Evolutionary conservation across 331 rosid genomes (phyloP), one percentile per base, ranked within the genome.

Genomic region (Erythrophleum ivorense): DNA sequence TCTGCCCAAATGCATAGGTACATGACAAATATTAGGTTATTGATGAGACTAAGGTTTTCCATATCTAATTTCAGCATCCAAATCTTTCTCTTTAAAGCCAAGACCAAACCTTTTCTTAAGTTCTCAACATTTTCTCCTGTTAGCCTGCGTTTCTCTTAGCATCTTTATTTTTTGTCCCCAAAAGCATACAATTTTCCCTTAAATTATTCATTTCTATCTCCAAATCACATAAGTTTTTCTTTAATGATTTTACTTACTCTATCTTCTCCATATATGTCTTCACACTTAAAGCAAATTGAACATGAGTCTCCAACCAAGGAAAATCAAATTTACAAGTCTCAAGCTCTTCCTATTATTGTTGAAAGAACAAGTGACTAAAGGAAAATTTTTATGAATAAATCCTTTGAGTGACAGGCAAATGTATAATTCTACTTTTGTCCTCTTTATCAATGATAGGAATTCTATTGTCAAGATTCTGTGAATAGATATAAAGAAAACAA

Each of bases 291-390:
- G 83, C 80, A 4, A 14, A 65, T 34, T 65, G 13, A 43, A 83
- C 41, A 45, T 54, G 66, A 0, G 80, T 71, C 59, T 78, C 41
- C 1, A 83, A 33, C 83, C 77, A 59, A 59, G 6, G 10, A 38
- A 59, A 24, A 3, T 24, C 66, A 2, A 59, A 59, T 24, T 38
- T 59, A 3, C 1, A 21, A 3, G 45, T 64, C 71, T 59, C 38
- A 3, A 73, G 76, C 16, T 83, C 83, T 34, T 78, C 86, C 83
- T 80, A 78, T 2, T 63, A n/a, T 19, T 9, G 9, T 63, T 63
- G 5, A 36, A 36, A 2, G 5, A 36, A 2, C 40, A 36, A 36
- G 40, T 36, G 40, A 36, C 40, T 36, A 36, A 4, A 2, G 40
- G 5, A 36, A 36, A 36, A 36, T 36, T 36, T 4, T 36, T 36